Evolutionary conservation across 2,329 filamentous ascomycete genomes (phyloP).

Genomic region (Sclerotiophoma versabilis): DNA sequence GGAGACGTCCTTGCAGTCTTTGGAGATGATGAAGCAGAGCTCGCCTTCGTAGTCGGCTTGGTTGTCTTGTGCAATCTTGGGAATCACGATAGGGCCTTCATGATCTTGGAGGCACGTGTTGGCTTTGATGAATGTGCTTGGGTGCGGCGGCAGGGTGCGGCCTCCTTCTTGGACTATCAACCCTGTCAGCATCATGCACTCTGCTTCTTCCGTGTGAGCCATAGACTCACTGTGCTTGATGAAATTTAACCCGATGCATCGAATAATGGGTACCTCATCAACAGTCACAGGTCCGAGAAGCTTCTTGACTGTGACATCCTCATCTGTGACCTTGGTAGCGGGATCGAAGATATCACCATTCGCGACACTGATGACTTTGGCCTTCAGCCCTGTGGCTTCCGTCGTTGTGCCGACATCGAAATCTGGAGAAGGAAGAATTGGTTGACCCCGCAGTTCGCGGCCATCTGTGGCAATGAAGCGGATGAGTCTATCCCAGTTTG

Average conservation of each 20-base stretch:
- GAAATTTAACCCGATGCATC: slow-evolving; percentile 68
- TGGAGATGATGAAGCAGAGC: slow-evolving; percentile 59
- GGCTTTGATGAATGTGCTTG: slow-evolving; percentile 61
- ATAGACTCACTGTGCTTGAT: slow-evolving; percentile 59
- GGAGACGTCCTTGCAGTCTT: slow-evolving; percentile 59
- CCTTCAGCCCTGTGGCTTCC: slow-evolving; percentile 58
- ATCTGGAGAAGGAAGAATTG: slow-evolving; percentile 54
- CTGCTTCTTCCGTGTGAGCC: neutral
- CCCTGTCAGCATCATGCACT: neutral
- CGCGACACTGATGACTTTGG: slow-evolving; percentile 56
- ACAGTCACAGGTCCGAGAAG: slow-evolving; percentile 61
- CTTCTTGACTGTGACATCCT: slow-evolving; percentile 61
- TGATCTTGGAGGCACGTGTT: slow-evolving; percentile 51
- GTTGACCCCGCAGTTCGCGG: slow-evolving; percentile 60
- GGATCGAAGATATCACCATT: slow-evolving; percentile 61
- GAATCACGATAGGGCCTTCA: slow-evolving; percentile 55
- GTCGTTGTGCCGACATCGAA: slow-evolving; percentile 60
- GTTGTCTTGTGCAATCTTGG: slow-evolving; percentile 58
- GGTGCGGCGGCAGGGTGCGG: slow-evolving; percentile 58
- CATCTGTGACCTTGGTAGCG: slow-evolving; percentile 60
- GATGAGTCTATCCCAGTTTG: slow-evolving; percentile 61
- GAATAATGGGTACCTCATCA: slow-evolving; percentile 62
- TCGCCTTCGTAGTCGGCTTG: slow-evolving; percentile 54
- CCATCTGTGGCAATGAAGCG: slow-evolving; percentile 63
- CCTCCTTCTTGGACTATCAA: slow-evolving; percentile 61